Conservation (phyloP, 805 yeast species). For the Spathaspora gorwiae region DNA sequence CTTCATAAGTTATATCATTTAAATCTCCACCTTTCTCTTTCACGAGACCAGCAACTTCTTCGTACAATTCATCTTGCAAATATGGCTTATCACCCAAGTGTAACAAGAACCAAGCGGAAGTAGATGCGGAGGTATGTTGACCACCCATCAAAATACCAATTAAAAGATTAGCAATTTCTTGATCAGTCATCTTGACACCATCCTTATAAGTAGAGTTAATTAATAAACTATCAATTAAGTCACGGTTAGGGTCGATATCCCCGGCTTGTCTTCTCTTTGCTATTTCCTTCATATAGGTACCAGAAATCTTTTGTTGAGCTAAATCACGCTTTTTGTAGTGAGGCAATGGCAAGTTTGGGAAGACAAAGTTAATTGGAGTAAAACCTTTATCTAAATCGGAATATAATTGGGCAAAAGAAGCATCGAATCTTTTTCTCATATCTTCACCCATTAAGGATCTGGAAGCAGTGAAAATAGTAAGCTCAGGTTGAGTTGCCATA, state of each 20-base stretch:
- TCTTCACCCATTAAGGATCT: conserved; percentile 89
- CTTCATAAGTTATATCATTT: conserved; percentile 71
- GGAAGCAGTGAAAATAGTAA: conserved; percentile 94
- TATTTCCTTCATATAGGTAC: conserved; percentile 78
- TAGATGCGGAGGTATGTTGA: conserved; percentile 95
- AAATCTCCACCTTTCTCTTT: conserved; percentile 44
- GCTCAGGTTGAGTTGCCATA: conserved; percentile 84
- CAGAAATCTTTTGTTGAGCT: conserved; percentile 79
- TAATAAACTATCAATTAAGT: conserved; percentile 85
- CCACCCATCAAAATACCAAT: conserved; percentile 99
- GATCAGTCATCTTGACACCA: conserved; percentile 91
- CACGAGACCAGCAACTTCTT: conserved; percentile 67
- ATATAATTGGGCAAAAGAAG: conserved; percentile 79
- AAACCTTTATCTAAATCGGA: conserved; percentile 95
- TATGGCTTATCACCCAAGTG: conserved; percentile 87
- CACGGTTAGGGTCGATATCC: conserved; percentile 74
- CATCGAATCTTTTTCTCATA: conserved; percentile 76
- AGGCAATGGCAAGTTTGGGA: conserved; percentile 89
- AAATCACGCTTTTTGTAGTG: conserved; percentile 78
- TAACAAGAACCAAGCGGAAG: conserved; percentile 90
- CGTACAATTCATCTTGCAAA: conserved; percentile 72
- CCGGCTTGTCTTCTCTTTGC: conserved; percentile 66
- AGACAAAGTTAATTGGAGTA: conserved; percentile 92
- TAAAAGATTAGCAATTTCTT: conserved; percentile 86
- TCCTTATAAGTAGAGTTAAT: conserved; percentile 82